Evolutionary conservation across 1,284 basidiomycete genomes (phyloP), one percentile per base, ranked within the genome.

Genomic region (Apiotrichum siamense): DNA sequence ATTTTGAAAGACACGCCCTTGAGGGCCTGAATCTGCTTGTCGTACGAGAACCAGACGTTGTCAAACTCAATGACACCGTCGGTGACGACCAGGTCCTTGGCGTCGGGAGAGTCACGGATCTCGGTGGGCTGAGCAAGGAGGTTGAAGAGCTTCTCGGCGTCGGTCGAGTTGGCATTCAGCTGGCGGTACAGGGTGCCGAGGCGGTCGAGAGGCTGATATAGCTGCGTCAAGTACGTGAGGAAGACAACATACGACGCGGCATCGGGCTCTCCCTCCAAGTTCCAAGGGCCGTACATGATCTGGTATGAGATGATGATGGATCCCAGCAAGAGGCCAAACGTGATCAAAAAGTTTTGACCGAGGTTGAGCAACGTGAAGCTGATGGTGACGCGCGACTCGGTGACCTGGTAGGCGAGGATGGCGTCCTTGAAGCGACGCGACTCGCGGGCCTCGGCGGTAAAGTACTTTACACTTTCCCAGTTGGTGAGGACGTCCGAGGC

Each of bases 401-500:
- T 82, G 58, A 86, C 85, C 70, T 97, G 92, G 65, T 96, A 97
- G n/a, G 83, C 78, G 21, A 80, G 76, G 32, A 98, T 79, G 48
- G 94, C 84, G 49, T 84, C 83, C 70, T 92, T 87, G 70, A 96
- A 98, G 69, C 92, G 87, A 0, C 79, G 77, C 17, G 92, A 78
- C 74, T 98, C 93, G 65, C 86, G 86, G 50, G 80, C 80, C 74
- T 98, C 94, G 63, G 97, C 97, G 75, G 94, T 97, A 77, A 98
- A 57, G 73, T 90, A 91, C 80, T 98, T 99, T 63, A 99, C 96
- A 17, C 92, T 92, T 70, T 99, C 94, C 70, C 91, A 98, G 70
- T 99, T 99, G 68, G 97, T 91, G 47, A 99, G 76, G 0, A 91
- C 90, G 67, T 99, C 96, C n/a, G 96, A 88, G 2, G 90, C 90